Evolutionary conservation across 169 alveolate genomes (phyloP), one percentile per base, ranked within the genome.

Genomic region (Plasmodium chabaudi): DNA sequence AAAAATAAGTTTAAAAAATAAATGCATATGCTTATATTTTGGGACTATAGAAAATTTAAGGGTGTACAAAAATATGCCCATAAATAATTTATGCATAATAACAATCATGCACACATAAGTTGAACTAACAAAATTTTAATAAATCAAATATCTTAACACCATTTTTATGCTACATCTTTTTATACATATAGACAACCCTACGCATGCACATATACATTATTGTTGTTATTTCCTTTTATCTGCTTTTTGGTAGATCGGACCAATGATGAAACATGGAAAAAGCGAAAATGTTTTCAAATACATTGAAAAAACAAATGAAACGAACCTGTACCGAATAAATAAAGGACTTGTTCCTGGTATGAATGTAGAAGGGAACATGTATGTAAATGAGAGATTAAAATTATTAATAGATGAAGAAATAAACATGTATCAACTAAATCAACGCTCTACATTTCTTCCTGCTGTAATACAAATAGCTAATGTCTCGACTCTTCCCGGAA

Each of bases 401-500:
- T 17, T 63, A 4, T 74, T 94, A 13, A 72, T 95, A 15, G 86
- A 93, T 47, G 96, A 95, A 25, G 98, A 95, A 87, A 91, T 95
- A 25, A 61, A 59, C 61, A 87, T 73, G 42, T 94, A 88, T 56
- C 27, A 69, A 47, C 49, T 75, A 21, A 77, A 87, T 9, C 88
- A 59, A 17, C 53, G 79, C 25, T 94, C 96, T 13, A 94, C 97
- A 4, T 96, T 96, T 79, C 92, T 96, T 3, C 98, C 98, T 0
- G 97, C 98, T 1, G 92, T 95, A 70, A 94, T 94, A 69, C 98
- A 96, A 72, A 82, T 95, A 13, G 98, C 96, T 34, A 96, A 96
- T 56, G 98, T 96, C 19, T 97, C 98, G 4, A 93, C 97, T 6
- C 74, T 96, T 34, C 98, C 97, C 0, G 98, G 98, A 17, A 96